A percentile compares a stretch with the other conserved stretches of the same genome.
Evolutionary conservation across 257 asterid species (phyloP).

Genomic region (Misopates orontium): DNA sequence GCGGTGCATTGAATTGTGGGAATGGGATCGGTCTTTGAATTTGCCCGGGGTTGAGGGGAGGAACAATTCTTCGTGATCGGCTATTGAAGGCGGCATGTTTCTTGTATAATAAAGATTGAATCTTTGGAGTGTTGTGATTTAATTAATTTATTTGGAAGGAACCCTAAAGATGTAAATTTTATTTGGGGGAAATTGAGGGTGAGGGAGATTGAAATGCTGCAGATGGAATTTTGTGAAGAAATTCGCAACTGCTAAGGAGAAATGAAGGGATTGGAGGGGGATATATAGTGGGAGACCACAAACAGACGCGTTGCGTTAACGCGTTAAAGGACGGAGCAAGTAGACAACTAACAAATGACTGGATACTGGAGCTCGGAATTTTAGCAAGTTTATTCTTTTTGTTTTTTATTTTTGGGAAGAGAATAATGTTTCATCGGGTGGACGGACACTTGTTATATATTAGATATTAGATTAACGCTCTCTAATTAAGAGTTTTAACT

Average conservation of each 20-base stretch:
- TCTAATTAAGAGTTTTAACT: too few relatives aligned
- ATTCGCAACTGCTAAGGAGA: constrained; percentile 51
- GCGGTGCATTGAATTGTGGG: constrained; percentile 47
- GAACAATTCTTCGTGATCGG: constrained; percentile 47
- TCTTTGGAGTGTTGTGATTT: not conserved
- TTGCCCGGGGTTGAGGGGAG: constrained; percentile 79
- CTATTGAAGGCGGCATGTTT: constrained; percentile 46
- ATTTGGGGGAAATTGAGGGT: too few relatives aligned
- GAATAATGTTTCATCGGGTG: not conserved
- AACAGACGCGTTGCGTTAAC: constrained; percentile 48
- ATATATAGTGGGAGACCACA: constrained; percentile 55
- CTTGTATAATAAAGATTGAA: not conserved
- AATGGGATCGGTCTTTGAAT: constrained; percentile 52
- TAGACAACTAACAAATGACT: constrained; percentile 5
- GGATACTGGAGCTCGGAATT: not conserved
- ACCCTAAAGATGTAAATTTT: too few relatives aligned
- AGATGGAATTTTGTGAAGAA: constrained; percentile 33
- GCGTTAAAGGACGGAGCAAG: constrained; percentile 44
- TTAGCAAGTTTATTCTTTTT: not conserved
- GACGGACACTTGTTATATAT: constrained; percentile 22
- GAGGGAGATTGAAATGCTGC: constrained; percentile 37
- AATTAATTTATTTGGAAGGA: not conserved
- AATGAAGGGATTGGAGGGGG: constrained; percentile 2
- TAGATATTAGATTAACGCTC: too few relatives aligned
- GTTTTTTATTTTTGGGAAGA: not conserved